Conservation (phyloP, 345 rosid species). For the Anacardium occidentale region DNA sequence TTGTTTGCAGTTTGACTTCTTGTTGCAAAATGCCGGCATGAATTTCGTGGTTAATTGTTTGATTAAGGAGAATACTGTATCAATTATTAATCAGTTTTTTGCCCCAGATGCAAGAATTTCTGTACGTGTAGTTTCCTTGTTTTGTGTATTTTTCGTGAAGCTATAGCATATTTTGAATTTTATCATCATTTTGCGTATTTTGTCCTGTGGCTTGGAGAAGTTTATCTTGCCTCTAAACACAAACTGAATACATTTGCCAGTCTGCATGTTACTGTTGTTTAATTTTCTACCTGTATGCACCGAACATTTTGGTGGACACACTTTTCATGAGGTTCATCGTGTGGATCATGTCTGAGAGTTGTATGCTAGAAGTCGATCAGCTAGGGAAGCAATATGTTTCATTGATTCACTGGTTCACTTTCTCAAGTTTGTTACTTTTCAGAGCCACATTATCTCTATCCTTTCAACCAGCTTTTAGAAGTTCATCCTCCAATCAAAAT, state of each 20-base stretch:
- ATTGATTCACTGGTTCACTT: background rate
- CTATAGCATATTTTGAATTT: background rate
- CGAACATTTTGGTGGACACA: background rate
- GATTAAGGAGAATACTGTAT: background rate
- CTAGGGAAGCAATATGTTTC: background rate
- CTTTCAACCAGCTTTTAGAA: background rate
- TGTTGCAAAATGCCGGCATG: background rate
- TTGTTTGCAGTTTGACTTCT: background rate
- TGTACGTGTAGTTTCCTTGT: background rate
- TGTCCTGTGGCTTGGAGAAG: background rate
- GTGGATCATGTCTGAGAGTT: background rate
- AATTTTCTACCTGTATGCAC: background rate
- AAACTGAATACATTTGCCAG: too few species aligned
- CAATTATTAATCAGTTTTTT: too few species aligned
- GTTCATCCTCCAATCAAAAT: background rate
- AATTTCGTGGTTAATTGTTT: background rate
- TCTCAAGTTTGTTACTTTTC: background rate
- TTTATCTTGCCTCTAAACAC: background rate
- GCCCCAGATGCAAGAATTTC: too few species aligned
- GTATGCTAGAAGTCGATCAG: constrained; percentile 5
- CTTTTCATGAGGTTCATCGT: background rate
- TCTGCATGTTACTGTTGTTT: background rate
- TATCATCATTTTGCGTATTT: background rate
- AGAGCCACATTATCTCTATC: background rate
- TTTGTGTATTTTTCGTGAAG: background rate